Base-by-base conservation (phyloP, 805 yeast genomes). In the Dipodascopsis uninucleata region DNA sequence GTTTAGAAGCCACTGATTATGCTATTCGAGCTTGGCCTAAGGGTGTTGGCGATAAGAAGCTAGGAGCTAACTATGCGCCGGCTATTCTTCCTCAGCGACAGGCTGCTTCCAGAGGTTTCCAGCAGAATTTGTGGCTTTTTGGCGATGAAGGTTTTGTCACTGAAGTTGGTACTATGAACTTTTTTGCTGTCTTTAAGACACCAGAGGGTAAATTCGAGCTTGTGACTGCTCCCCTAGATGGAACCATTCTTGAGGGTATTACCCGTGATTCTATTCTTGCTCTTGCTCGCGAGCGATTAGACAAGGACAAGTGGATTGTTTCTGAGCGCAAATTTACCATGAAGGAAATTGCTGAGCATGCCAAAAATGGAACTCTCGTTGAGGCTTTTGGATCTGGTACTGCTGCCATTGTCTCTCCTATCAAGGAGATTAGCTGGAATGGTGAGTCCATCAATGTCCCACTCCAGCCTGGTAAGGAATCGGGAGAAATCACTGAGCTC, bases 21-120 rank as follows among this genome's bases (percentile, higher is more conserved):
- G 96, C 96, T 39, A 89, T 89, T 26, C 85, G 98, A 72, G 97
- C 98, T 24, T 90, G 97, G 97, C 97, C 97, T 63, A 96, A 96
- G 61, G 98, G 97, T 67, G 88, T 81, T 59, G 98, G 98, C 69
- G 84, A 90, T 78, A 82, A 79, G 68, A 90, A 90, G 70, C 78
- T 90, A 61, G 98, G 98, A 68, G 97, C 96, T 51, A 90, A 90
- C 74, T 90, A 90, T 64, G 98, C 97, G 35, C 97, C 97, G 52
- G 85, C 96, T 66, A 79, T 89, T 61, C 74, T 77, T 63, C 97
- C 97, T 25, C 96, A 87, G 71, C 72, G 77, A 58, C 82, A 85
- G 70, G 96, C 97, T 40, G 95, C 96, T 44, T 61, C 73, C 20
- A 79, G 89, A 68, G 98, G 98, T 34, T 89, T 79, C 73, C 95